Conservation (phyloP, 2,329 filamentous ascomycete species). For the Paramyrothecium sp. region DNA sequence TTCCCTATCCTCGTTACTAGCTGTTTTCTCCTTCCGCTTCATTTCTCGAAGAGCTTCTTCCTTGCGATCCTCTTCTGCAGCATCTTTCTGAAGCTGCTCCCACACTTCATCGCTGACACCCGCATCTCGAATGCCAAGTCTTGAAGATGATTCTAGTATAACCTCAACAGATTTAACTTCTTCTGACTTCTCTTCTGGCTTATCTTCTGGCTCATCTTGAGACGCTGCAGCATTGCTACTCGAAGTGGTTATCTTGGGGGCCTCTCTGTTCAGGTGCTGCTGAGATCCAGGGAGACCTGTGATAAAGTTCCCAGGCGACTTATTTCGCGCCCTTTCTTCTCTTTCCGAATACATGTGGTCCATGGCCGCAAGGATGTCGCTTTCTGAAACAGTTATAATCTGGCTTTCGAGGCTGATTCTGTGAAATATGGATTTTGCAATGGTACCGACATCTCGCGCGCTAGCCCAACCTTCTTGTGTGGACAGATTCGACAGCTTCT, state of each 20-base stretch:
- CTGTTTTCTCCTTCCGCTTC: slow-evolving; percentile 22
- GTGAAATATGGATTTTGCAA: slow-evolving; percentile 51
- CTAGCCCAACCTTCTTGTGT: slow-evolving; percentile 57
- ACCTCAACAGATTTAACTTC: neutral
- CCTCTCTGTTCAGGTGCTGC: too few species aligned
- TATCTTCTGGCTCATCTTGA: neutral
- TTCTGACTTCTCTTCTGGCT: slow-evolving; percentile 7
- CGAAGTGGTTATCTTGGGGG: neutral
- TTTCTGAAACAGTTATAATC: slow-evolving; percentile 14
- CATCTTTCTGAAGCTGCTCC: slow-evolving; percentile 57
- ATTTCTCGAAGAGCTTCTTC: slow-evolving; percentile 35
- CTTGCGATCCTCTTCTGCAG: slow-evolving; percentile 30
- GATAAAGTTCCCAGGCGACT: too few species aligned
- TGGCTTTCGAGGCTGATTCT: slow-evolving; percentile 14
- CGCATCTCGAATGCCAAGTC: slow-evolving; percentile 42
- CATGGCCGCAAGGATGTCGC: slow-evolving; percentile 12
- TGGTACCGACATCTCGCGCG: slow-evolving; percentile 57
- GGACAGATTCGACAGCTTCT: slow-evolving; percentile 37
- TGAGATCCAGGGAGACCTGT: too few species aligned
- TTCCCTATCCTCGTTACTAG: slow-evolving; percentile 28
- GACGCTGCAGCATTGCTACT: neutral
- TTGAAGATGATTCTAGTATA: too few species aligned
- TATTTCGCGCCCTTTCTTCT: slow-evolving; percentile 1
- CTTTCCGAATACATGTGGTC: slow-evolving; percentile 18
- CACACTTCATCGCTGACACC: slow-evolving; percentile 61